Evolutionary conservation across 179 eudicot species (phyloP).

Genomic region (Carnegiea gigantea): DNA sequence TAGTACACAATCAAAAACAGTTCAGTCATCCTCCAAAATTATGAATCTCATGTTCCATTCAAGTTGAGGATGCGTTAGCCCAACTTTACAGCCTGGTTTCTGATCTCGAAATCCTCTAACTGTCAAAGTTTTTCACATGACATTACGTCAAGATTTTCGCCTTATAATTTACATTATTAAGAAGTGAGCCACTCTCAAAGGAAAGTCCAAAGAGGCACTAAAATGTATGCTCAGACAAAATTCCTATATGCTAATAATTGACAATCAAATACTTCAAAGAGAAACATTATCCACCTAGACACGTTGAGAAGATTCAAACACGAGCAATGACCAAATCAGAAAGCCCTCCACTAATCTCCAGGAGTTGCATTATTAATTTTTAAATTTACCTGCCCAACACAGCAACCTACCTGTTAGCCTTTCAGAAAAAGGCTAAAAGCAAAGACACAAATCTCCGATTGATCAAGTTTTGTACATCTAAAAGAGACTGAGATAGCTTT

Average conservation of each 20-base stretch:
- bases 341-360: too few relatives aligned
- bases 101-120: neutral
- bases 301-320: neutral
- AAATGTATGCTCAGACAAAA: neutral
- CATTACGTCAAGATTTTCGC: too few relatives aligned
- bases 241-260: neutral
- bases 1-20: too few relatives aligned
- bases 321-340: too few relatives aligned
- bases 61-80: neutral
- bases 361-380: too few relatives aligned
- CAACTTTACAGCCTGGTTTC: neutral
- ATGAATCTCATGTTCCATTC: neutral
- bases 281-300: neutral
- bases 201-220: neutral
- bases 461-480: neutral
- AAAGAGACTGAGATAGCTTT: slow-evolving; percentile 1
- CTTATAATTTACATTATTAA: neutral
- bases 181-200: neutral
- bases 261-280: neutral
- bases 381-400: neutral
- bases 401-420: neutral
- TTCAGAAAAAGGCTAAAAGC: too few relatives aligned
- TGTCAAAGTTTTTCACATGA: neutral
- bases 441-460: neutral
- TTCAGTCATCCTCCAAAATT: too few relatives aligned